Percentiles rank a stretch among this genome's conserved stretches.
These are phyloP conservation scores for Neofusicoccum ribis DNA, from an alignment of 2,329 filamentous ascomycete species.

Conservation along the genomic window DNA sequence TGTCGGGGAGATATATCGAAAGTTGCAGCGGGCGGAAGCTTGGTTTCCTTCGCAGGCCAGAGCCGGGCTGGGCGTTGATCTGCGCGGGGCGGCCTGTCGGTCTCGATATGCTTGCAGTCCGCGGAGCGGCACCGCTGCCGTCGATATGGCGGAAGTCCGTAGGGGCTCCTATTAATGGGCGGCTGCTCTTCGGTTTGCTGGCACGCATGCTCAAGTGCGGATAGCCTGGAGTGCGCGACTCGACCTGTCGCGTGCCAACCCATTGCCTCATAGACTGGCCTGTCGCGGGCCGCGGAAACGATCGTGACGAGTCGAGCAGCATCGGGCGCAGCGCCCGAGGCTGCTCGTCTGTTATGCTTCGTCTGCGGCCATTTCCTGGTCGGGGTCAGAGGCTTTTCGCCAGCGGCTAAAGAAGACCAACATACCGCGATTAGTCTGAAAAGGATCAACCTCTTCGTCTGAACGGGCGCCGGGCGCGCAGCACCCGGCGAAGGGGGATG, in stretches of 20 bases:
- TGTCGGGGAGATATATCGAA: slow-evolving; percentile 38
- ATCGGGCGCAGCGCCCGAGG: slow-evolving; percentile 23
- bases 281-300: slow-evolving; percentile 35
- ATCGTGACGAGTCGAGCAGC: slow-evolving; percentile 21
- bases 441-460: slow-evolving; percentile 14
- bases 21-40: slow-evolving; percentile 41
- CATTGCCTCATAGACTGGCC: slow-evolving; percentile 39
- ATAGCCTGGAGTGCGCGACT: not conserved
- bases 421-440: slow-evolving; percentile 7
- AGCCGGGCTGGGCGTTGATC: not conserved
- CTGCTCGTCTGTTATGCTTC: slow-evolving; percentile 33
- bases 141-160: slow-evolving; percentile 39
- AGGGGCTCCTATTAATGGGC: slow-evolving; percentile 38
- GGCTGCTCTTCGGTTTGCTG: slow-evolving; percentile 29
- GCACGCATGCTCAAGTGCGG: slow-evolving; percentile 28
- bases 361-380: slow-evolving; percentile 3
- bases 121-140: slow-evolving; percentile 20
- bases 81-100: slow-evolving; percentile 26
- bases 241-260: slow-evolving; percentile 24
- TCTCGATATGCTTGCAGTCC: slow-evolving; percentile 29
- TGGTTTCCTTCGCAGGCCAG: slow-evolving; percentile 17
- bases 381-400: not conserved
- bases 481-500: slow-evolving; percentile 17
- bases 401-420: not conserved
- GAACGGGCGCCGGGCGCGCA: slow-evolving; percentile 6